phyloP scores from a whole-genome alignment of 306 rosid genomes.

The Senna tora region DNA sequence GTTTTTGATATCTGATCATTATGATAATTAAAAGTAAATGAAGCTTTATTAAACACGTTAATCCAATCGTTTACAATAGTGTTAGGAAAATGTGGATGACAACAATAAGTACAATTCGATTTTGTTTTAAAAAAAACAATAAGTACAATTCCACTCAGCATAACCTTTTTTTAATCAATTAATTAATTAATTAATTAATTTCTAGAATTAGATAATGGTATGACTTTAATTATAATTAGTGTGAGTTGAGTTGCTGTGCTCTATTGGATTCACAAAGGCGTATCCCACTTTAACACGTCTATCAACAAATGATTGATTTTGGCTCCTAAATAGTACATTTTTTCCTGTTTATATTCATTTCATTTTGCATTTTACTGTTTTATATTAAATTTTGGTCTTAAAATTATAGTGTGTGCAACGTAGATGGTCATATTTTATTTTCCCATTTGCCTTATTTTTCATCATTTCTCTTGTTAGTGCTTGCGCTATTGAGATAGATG shows the following conservation, averaged over 20 bases:
- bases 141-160: not conserved
- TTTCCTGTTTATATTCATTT: too few relatives aligned
- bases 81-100: not conserved
- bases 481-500: not conserved
- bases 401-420: not conserved
- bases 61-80: not conserved
- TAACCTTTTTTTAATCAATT: too few relatives aligned
- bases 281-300: conserved; percentile 27
- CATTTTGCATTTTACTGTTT: too few relatives aligned
- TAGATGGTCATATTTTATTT: not conserved
- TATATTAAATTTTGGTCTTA: too few relatives aligned
- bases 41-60: not conserved
- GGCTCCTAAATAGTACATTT: not conserved
- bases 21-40: too few relatives aligned
- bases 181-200: too few relatives aligned
- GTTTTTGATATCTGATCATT: not conserved
- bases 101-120: not conserved
- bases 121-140: too few relatives aligned
- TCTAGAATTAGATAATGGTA: not conserved
- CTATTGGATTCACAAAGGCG: conserved; percentile 5
- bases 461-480: not conserved
- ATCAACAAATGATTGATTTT: not conserved
- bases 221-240: not conserved
- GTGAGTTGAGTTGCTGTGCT: too few relatives aligned
- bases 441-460: not conserved